Base-by-base conservation (phyloP, 257 asterid genomes). In the Solanum etuberosum region DNA sequence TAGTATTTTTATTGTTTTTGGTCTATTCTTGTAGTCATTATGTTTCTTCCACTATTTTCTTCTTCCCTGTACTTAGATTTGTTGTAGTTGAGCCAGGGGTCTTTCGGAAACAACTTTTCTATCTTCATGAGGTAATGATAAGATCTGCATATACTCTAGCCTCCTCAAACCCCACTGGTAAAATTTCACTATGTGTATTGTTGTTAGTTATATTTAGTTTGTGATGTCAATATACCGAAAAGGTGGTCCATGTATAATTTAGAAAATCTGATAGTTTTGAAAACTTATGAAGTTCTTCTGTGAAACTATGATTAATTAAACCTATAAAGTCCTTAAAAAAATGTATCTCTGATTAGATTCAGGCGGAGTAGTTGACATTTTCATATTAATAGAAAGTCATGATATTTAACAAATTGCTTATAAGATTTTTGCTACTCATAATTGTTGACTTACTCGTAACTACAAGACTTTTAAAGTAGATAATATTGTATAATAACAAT, bases 61-160 rank as follows among this genome's bases (percentile, higher is more conserved):
- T 59, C 27, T 23, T 59, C 67, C 29, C 21, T 59, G 27, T 23
- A 59, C 14, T 59, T 59, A 8, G 67, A 59, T 9, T 59, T 21
- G 27, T 21, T 3, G 6, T 8, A 8, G 13, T 59, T 23, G 67
- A 23, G 29, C 9, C 0, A 0, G 1, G 14, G 5, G 0, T 54
- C 67, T 59, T 59, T 59, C 13, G 5, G 1, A 59, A 59, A 23
- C 0, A 59, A 9, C 13, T 2, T 21, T 1, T 59, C 14, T 9
- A 23, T 21, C 29, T 43, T 2, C 6, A 43, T 4, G 6, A 59
- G 25, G 14, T 59, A 59, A 59, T 21, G 27, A 23, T 59, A 59
- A 23, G 2, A 21, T 59, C 14, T 23, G 29, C 5, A 21, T 59
- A 59, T 21, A 59, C 27, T 21, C 67, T 59, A 59, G 0, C 67